Evolutionary conservation across 2,329 filamentous ascomycete species (phyloP).

Genomic region (Ophiostoma perfectum): DNA sequence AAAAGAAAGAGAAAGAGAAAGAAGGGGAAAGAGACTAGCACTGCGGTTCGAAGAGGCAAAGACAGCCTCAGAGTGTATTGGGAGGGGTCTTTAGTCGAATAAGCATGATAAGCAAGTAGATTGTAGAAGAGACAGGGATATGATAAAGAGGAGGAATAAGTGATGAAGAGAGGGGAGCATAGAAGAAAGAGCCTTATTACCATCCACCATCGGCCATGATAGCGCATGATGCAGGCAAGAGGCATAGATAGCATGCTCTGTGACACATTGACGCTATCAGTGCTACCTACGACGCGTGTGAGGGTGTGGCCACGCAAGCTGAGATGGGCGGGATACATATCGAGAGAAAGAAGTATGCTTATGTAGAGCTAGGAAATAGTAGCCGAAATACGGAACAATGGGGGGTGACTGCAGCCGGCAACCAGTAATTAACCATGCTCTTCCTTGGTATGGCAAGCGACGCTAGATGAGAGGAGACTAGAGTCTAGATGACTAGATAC

Average conservation of each 20-base stretch:
- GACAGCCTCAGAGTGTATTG: too few species aligned
- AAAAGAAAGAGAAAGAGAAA: background rate
- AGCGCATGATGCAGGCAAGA: background rate
- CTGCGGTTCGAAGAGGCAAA: background rate
- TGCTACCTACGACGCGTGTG: background rate
- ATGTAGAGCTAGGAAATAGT: too few species aligned
- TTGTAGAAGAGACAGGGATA: background rate
- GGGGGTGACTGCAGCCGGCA: too few species aligned
- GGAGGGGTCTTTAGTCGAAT: background rate
- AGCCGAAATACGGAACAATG: background rate
- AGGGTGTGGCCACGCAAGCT: conserved; percentile 2
- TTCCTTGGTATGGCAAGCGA: background rate
- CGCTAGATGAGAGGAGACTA: background rate
- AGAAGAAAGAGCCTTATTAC: background rate
- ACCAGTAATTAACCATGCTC: background rate
- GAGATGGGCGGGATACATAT: background rate
- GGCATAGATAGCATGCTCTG: background rate
- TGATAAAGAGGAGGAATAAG: background rate
- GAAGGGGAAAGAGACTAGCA: background rate
- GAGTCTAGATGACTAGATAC: background rate
- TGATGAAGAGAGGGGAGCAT: background rate
- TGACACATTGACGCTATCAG: conserved; percentile 1
- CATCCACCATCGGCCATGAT: background rate
- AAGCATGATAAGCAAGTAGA: background rate
- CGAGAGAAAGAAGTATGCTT: background rate